Conservation (phyloP, 306 rosid species). For the Carpinus viminea region DNA sequence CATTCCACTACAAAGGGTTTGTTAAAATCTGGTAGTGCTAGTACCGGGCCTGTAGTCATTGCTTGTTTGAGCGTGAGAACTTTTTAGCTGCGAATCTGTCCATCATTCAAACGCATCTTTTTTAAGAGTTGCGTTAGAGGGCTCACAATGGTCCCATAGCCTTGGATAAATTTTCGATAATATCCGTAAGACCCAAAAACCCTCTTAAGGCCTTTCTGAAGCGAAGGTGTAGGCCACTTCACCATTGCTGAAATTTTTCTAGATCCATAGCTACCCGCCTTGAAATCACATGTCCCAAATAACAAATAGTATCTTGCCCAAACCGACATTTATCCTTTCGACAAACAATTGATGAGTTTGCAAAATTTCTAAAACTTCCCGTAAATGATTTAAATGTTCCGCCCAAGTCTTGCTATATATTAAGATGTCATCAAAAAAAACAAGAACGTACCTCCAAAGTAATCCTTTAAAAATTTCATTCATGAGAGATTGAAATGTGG, state of each 20-base stretch:
- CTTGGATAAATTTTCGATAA: too few relatives aligned
- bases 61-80: not conserved
- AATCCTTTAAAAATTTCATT: not conserved
- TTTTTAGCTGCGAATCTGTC: fast-evolving
- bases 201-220: not conserved
- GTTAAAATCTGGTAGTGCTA: not conserved
- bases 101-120: not conserved
- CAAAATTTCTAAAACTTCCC: not conserved
- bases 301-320: not conserved
- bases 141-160: not conserved
- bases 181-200: not conserved
- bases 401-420: not conserved
- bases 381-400: not conserved
- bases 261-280: not conserved
- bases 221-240: not conserved
- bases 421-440: not conserved
- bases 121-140: not conserved
- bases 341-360: not conserved
- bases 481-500: not conserved
- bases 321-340: not conserved
- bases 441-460: not conserved
- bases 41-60: not conserved
- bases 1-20: not conserved
- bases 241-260: not conserved
- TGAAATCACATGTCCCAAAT: not conserved